Evolutionary conservation across 2,329 filamentous ascomycete genomes (phyloP).

Genomic region (Trichoderma endophyticum): DNA sequence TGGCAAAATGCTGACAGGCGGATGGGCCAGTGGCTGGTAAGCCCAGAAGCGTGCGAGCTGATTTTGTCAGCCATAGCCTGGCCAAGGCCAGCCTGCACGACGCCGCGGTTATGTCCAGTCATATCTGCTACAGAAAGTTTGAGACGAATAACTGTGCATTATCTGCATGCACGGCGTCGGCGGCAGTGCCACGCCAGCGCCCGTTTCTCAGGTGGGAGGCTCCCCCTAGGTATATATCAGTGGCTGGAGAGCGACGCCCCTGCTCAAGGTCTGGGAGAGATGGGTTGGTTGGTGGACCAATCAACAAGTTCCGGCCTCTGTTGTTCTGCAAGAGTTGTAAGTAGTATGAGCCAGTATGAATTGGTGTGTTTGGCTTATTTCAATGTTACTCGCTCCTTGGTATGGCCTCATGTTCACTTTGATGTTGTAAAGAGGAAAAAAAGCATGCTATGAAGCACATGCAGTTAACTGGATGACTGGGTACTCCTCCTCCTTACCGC

Average conservation of each 20-base stretch:
- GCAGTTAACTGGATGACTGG: not conserved
- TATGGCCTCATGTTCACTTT: not conserved
- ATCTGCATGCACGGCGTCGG: slow-evolving; percentile 10
- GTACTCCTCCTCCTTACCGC: not conserved
- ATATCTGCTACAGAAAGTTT: not conserved
- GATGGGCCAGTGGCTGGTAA: slow-evolving; percentile 12
- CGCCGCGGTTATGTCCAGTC: not conserved
- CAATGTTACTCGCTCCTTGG: not conserved
- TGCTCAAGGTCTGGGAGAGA: not conserved
- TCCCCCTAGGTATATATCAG: slow-evolving; percentile 1
- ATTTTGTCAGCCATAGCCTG: slow-evolving; percentile 10
- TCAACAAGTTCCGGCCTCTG: not conserved
- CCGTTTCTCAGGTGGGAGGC: slow-evolving; percentile 10
- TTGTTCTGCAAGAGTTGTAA: not conserved
- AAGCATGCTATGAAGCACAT: not conserved
- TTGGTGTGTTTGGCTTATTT: not conserved
- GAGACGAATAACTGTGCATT: not conserved
- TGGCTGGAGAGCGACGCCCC: slow-evolving; percentile 6
- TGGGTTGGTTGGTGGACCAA: not conserved
- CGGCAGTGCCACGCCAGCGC: slow-evolving; percentile 14
- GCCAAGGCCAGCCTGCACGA: not conserved
- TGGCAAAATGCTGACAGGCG: slow-evolving; percentile 16
- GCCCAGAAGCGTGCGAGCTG: slow-evolving; percentile 5
- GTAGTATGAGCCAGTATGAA: not conserved
- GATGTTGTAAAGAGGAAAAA: not conserved